These are phyloP conservation scores for Massariosphaeria phaeospora DNA, from an alignment of 495 filamentous ascomycete genomes.

Conservation along the genomic window DNA sequence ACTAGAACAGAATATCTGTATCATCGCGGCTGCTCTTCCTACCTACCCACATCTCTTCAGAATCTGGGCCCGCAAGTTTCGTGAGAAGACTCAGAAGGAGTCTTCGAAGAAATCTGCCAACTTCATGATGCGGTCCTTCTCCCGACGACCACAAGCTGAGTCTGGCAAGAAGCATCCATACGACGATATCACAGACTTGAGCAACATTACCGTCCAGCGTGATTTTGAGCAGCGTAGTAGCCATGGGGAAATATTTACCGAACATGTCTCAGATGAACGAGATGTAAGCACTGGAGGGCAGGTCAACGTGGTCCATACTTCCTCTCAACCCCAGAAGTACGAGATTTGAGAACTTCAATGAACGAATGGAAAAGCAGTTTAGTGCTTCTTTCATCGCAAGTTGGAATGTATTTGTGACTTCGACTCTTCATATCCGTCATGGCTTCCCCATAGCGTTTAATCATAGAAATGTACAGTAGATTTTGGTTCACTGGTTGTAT, in stretches of 20 bases:
- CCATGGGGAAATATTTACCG: background rate
- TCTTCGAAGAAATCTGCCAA: background rate
- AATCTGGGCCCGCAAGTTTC: background rate
- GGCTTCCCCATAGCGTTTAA: too few relatives aligned
- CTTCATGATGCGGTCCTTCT: background rate
- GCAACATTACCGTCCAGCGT: background rate
- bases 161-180: background rate
- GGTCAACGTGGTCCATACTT: too few relatives aligned
- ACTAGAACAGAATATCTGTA: background rate
- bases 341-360: too few relatives aligned
- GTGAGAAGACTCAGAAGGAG: background rate
- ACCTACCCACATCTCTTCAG: background rate
- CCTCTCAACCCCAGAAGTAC: too few relatives aligned
- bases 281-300: background rate
- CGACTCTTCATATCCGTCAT: too few relatives aligned
- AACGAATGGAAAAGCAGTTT: too few relatives aligned
- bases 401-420: too few relatives aligned
- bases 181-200: background rate
- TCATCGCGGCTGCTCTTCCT: background rate
- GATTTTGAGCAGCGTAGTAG: background rate
- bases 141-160: background rate
- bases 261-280: background rate
- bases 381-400: too few relatives aligned
- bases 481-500: too few relatives aligned
- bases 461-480: too few relatives aligned